Percentiles rank a stretch among this genome's conserved stretches.
These are phyloP conservation scores for Eucalyptus pauciflora DNA, from an alignment of 345 rosid species.

Conservation along the genomic window DNA sequence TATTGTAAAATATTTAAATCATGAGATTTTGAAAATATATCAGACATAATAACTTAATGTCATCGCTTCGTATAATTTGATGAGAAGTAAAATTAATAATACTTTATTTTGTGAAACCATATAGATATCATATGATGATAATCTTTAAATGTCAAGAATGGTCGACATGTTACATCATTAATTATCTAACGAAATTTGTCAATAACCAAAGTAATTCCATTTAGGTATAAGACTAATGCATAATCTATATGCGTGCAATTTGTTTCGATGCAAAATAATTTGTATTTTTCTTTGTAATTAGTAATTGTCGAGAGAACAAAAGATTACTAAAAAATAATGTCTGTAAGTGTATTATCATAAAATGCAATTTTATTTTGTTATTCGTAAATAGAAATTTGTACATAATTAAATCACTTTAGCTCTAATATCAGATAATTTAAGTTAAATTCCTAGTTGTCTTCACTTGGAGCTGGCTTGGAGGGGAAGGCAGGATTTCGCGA, in stretches of 20 bases:
- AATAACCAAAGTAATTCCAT: no score
- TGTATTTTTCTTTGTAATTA: background rate
- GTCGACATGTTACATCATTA: background rate
- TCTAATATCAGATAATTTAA: background rate
- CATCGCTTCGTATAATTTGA: rapidly evolving
- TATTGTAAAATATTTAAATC: background rate
- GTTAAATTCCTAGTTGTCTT: background rate
- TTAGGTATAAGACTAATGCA: no score
- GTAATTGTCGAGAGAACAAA: rapidly evolving
- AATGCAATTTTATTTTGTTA: background rate
- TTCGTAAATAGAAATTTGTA: background rate
- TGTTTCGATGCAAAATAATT: background rate
- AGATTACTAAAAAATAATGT: background rate
- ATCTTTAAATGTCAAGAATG: background rate
- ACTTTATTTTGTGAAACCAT: background rate
- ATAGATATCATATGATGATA: background rate
- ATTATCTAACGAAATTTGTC: no score
- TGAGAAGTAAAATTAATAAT: background rate
- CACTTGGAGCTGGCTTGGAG: background rate
- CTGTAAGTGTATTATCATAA: background rate
- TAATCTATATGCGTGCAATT: no score
- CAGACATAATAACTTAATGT: background rate
- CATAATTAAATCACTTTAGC: background rate
- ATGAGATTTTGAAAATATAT: background rate
- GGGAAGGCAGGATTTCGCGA: background rate